Conservation (phyloP, 2,329 filamentous ascomycete genomes). For the Fusarium abutilonis region DNA sequence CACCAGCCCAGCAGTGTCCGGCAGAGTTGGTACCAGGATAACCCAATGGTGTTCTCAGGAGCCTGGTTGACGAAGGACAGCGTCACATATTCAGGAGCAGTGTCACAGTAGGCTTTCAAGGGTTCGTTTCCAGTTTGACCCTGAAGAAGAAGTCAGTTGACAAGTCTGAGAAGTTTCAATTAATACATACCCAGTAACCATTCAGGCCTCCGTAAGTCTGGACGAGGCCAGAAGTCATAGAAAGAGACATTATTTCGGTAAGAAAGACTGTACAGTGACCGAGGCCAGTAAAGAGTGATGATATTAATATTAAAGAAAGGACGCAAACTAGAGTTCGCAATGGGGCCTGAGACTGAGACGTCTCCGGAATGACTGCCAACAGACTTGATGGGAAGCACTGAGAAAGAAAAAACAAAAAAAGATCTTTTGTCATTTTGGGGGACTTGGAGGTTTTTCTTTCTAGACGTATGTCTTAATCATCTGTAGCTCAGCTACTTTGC, state of each 20-base stretch:
- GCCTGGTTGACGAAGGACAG: slow-evolving; percentile 53
- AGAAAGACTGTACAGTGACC: slow-evolving; percentile 50
- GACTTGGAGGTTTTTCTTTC: slow-evolving; percentile 10
- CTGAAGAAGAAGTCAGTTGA: slow-evolving; percentile 36
- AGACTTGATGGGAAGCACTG: slow-evolving; percentile 35
- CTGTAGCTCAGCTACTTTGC: slow-evolving; percentile 15
- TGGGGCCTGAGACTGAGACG: slow-evolving; percentile 46
- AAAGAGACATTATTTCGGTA: slow-evolving; percentile 40
- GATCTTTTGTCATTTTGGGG: slow-evolving; percentile 16
- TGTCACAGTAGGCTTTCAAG: slow-evolving; percentile 51
- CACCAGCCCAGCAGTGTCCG: slow-evolving; percentile 50
- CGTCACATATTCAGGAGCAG: slow-evolving; percentile 52
- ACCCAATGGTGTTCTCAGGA: slow-evolving; percentile 50
- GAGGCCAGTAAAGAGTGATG: slow-evolving; percentile 49
- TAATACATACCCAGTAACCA: slow-evolving; percentile 52
- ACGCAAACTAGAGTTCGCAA: slow-evolving; percentile 54
- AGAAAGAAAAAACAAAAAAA: slow-evolving; percentile 17
- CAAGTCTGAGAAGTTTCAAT: background rate
- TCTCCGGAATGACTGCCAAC: slow-evolving; percentile 43
- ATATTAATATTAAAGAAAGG: slow-evolving; percentile 51
- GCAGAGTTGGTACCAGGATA: slow-evolving; percentile 55
- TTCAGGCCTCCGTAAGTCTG: slow-evolving; percentile 49
- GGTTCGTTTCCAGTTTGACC: slow-evolving; percentile 50
- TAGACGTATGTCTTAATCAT: slow-evolving; percentile 16
- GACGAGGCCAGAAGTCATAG: slow-evolving; percentile 37